Base-by-base conservation (phyloP, 1,284 basidiomycete species). In the Marasmius sp. region DNA sequence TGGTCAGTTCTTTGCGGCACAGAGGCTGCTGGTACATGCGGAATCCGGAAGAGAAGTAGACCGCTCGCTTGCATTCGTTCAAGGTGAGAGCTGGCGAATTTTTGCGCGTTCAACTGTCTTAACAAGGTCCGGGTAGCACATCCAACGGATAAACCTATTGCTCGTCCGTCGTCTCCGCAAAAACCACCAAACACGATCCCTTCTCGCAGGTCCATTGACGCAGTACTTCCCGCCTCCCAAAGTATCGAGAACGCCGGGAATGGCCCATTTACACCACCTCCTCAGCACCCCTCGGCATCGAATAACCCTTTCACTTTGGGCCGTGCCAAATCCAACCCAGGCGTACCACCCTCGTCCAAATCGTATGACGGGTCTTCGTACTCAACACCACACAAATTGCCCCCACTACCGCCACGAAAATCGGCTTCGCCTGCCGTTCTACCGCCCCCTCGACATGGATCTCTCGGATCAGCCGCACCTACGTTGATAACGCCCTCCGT, bases 1-100 rank as follows among this genome's bases (percentile, higher is more conserved):
- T 1, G 86, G 86, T n/a, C 87, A 92, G 67, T 89, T 92, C 70
- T 92, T 92, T 68, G 90, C 89, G 11, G 86, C 82, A 0, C 73
- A 90, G 33, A 75, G 91, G 39, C 81, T 92, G 3, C 80, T 89
- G 0, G 71, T 84, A 18, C 89, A 92, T 66, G 82, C 79, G n/a
- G 79, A 84, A 65, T 74, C 73, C 22, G 89, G 89, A 5, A 83
- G 81, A 62, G 79, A 81, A 7, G 71, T 89, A 1, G 87, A 89
- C 62, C 76, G 84, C 45, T 77, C 76, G 11, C 78, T 91, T 38
- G 89, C 87, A 0, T 92, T 92, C 67, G 80, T 88, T 1, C 89
- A 92, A 79, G 86, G 90, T 90, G 34, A 34, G 18, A 37, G 20
- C 48, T 57, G 16, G 33, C 3, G 33, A 36, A 64, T 18, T 54